Conservation (phyloP, 2,329 filamentous ascomycete genomes). For the Claviceps pazoutovae region DNA sequence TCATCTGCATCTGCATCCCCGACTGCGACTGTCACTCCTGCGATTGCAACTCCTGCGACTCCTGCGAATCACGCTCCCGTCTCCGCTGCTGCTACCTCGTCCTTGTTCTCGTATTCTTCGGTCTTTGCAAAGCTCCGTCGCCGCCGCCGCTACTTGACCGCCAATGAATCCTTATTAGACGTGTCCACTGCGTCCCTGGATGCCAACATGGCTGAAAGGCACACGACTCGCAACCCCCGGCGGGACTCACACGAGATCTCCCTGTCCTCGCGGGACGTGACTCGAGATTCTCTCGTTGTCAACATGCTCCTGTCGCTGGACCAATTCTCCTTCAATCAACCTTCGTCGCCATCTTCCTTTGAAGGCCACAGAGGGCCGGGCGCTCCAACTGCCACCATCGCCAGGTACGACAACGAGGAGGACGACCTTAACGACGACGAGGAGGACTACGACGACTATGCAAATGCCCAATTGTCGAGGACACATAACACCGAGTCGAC, state of each 20-base stretch:
- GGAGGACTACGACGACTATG: not conserved
- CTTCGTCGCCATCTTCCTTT: conserved; percentile 8
- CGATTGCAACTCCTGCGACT: not conserved
- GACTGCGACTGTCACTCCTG: not conserved
- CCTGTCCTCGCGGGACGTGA: conserved; percentile 59
- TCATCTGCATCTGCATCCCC: not conserved
- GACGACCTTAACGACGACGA: conserved; percentile 1
- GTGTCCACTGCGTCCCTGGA: conserved; percentile 8
- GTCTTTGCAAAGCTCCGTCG: conserved; percentile 1
- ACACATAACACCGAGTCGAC: conserved; percentile 7
- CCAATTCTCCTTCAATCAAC: conserved; percentile 51
- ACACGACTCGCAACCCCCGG: conserved; percentile 13
- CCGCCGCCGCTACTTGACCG: conserved; percentile 3
- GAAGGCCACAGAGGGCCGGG: conserved; percentile 5
- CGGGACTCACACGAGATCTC: conserved; percentile 77
- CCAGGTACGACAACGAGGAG: not conserved
- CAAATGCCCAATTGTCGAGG: conserved; percentile 6
- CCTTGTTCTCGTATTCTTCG: not conserved
- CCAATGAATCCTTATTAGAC: conserved; percentile 15
- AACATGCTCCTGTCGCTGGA: conserved; percentile 93
- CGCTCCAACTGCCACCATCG: conserved; percentile 12
- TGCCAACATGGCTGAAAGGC: conserved; percentile 15
- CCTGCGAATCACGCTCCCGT: too few relatives aligned
- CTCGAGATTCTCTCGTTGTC: conserved; percentile 81
- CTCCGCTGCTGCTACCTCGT: not conserved